A percentile compares a stretch with the other conserved stretches of the same genome.
Evolutionary conservation across 2,329 filamentous ascomycete genomes (phyloP).

Genomic region (Paradendryphiella salina): DNA sequence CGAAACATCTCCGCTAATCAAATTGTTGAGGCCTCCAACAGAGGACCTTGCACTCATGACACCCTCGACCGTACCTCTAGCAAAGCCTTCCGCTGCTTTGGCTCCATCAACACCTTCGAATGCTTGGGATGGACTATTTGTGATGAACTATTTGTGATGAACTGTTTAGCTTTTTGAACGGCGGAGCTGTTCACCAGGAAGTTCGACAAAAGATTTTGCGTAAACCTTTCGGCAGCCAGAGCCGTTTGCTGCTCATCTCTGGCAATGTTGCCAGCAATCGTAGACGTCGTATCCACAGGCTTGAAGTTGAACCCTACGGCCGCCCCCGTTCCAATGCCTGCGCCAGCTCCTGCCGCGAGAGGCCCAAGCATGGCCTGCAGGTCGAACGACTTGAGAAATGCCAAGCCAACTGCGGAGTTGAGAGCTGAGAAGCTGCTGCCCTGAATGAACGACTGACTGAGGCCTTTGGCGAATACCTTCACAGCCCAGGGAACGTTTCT

Average conservation of each 20-base stretch:
- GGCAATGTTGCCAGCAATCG: slow-evolving; percentile 13
- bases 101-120: slow-evolving; percentile 18
- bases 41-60: slow-evolving; percentile 29
- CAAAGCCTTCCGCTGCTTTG: slow-evolving; percentile 35
- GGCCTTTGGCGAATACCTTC: slow-evolving; percentile 27
- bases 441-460: slow-evolving; percentile 33
- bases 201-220: slow-evolving; percentile 27
- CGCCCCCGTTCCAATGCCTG: slow-evolving; percentile 33
- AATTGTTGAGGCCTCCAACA: slow-evolving; percentile 34
- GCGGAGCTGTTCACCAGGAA: slow-evolving; percentile 33
- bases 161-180: slow-evolving; percentile 5
- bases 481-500: slow-evolving; percentile 26
- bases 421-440: slow-evolving; percentile 25
- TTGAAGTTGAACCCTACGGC: slow-evolving; percentile 29
- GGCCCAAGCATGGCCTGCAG: slow-evolving; percentile 23
- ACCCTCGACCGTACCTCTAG: slow-evolving; percentile 34
- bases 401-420: background rate
- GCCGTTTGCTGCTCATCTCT: slow-evolving; percentile 19
- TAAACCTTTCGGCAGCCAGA: slow-evolving; percentile 24
- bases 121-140: slow-evolving; percentile 5
- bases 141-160: slow-evolving; percentile 8
- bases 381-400: slow-evolving; percentile 9
- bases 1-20: slow-evolving; percentile 32
- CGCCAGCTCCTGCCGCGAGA: slow-evolving; percentile 34
- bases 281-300: slow-evolving; percentile 5